phyloP scores from a whole-genome alignment of 2,329 filamentous ascomycete species.

The Zelopaecilomyces penicillatus region DNA sequence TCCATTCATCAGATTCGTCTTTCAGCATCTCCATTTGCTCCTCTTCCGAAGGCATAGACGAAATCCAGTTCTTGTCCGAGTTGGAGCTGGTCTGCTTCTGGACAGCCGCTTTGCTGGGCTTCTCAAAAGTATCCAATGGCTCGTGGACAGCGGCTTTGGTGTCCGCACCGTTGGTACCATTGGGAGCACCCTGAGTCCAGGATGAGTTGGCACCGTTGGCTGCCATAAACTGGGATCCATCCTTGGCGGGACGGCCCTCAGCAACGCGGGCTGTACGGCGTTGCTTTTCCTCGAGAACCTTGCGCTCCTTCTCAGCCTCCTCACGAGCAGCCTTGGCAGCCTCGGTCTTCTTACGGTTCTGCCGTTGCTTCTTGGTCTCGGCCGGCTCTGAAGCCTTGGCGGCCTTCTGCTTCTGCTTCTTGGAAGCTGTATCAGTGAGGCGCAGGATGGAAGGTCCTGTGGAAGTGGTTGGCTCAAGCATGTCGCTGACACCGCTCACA shows the following conservation, averaged over 20 bases:
- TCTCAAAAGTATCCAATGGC: conserved; percentile 51
- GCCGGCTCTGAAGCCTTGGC: conserved; percentile 55
- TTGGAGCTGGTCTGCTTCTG: conserved; percentile 26
- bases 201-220: conserved; percentile 33
- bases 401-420: conserved; percentile 55
- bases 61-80: conserved; percentile 36
- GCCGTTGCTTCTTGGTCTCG: conserved; percentile 91
- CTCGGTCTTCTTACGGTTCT: conserved; percentile 84
- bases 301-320: conserved; percentile 70
- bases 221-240: conserved; percentile 56
- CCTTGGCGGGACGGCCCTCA: conserved; percentile 75
- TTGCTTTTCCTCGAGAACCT: conserved; percentile 71
- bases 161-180: conserved; percentile 17
- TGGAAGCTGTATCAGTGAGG: conserved; percentile 58
- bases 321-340: conserved; percentile 66
- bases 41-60: conserved; percentile 50
- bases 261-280: conserved; percentile 71
- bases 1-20: conserved; percentile 48
- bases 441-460: conserved; percentile 65
- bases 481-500: conserved; percentile 72
- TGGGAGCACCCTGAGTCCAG: conserved; percentile 32
- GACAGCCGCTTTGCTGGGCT: conserved; percentile 20
- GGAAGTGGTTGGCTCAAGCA: conserved; percentile 67
- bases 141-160: conserved; percentile 32
- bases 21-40: conserved; percentile 53